Conservation (phyloP, 2,329 filamentous ascomycete species). For the Colletotrichum liaoningense region DNA sequence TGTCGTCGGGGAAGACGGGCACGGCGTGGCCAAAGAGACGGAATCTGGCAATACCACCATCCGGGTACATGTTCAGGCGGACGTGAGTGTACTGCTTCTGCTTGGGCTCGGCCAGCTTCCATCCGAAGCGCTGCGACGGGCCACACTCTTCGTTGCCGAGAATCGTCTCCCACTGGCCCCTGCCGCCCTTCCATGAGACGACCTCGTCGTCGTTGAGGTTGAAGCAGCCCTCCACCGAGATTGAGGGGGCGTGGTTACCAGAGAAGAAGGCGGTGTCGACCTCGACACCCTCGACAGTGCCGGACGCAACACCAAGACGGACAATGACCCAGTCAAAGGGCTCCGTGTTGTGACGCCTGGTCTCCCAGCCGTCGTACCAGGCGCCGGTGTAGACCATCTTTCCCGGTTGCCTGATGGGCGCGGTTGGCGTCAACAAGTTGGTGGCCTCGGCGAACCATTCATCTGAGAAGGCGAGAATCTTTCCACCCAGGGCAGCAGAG, state of each 20-base stretch:
- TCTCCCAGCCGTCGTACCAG: conserved; percentile 80
- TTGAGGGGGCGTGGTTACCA: conserved; percentile 83
- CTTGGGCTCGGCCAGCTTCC: conserved; percentile 71
- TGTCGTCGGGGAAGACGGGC: conserved; percentile 78
- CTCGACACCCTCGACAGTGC: conserved; percentile 79
- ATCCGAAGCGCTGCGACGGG: conserved; percentile 78
- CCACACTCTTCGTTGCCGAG: conserved; percentile 78
- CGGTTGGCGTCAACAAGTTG: conserved; percentile 73
- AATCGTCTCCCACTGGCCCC: conserved; percentile 78
- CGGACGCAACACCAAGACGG: conserved; percentile 75
- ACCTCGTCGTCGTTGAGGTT: conserved; percentile 73
- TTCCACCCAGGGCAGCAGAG: conserved; percentile 70
- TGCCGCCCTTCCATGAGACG: conserved; percentile 67
- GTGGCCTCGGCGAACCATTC: conserved; percentile 76
- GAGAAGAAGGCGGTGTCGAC: conserved; percentile 86
- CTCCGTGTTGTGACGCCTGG: conserved; percentile 72
- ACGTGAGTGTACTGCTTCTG: conserved; percentile 82
- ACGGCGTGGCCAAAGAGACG: conserved; percentile 81
- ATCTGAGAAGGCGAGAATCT: conserved; percentile 73
- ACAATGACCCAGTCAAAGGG: conserved; percentile 76
- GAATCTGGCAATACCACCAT: conserved; percentile 86
- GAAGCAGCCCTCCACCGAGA: conserved; percentile 83
- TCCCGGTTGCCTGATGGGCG: conserved; percentile 71
- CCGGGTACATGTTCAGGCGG: conserved; percentile 85
- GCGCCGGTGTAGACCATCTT: conserved; percentile 78